Evolutionary conservation across 164 flowering plant genomes (phyloP), one percentile per base, ranked within the genome.

Genomic region (Cinnamomum micranthum): DNA sequence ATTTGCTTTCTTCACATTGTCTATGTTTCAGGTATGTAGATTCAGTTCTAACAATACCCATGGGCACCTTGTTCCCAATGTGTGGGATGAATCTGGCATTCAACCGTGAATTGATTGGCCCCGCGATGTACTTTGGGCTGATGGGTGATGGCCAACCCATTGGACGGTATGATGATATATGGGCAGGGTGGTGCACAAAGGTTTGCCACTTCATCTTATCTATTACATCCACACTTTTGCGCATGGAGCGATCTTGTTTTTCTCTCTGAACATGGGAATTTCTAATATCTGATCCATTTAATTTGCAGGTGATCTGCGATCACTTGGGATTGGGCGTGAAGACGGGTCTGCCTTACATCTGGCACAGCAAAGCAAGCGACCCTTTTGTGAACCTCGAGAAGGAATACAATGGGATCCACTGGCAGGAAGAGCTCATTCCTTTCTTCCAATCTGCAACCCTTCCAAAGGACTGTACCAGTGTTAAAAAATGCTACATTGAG

Each of bases 131-230:
- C 85, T 90, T 90, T 80, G 94, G 92, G 23, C 89, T 91, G 69
- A 89, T 89, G 95, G 95, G 95, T 80, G 95, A 89, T 84, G 93
- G 96, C 22, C 96, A 91, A 81, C 92, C 93, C 3, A 91, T 88
- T 82, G 93, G 96, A 7, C 92, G 93, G 52, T 89, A 91, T 73
- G 95, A 91, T 31, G 95, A 91, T 62, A 91, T 91, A 91, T 89
- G 93, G 95, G 93, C 93, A 78, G 95, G 96, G 33, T 89, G 93
- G 96, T 91, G 96, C 85, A 80, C 69, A 63, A 91, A 91, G 94
- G 97, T 91, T 55, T 19, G 17, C 20, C 20, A 55, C 60, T 55
- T 55, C 60, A 2, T 55, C 17, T 55, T 4, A 55, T 17, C 17
- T 4, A 55, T 55, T 15, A 13, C 4, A 55, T 17, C 47, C 47